A percentile compares a stretch with the other conserved stretches of the same genome.
Evolutionary conservation across 176 grass and related monocot species (phyloP).

Genomic region (Oryza officinalis): DNA sequence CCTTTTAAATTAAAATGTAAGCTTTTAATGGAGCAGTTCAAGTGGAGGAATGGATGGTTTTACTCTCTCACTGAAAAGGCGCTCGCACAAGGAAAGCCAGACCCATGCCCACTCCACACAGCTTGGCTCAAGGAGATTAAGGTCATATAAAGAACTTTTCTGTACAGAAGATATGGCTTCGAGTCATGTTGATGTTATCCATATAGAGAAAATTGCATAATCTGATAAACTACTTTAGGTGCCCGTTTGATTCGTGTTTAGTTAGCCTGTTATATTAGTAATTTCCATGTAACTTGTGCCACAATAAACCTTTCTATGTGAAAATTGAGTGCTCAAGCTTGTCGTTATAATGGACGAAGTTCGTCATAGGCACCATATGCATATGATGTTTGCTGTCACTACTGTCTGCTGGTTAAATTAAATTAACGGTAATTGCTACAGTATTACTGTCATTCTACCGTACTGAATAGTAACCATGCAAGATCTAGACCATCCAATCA

Average conservation of each 20-base stretch:
- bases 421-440: neutral
- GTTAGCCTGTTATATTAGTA: neutral
- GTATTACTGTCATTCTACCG: neutral
- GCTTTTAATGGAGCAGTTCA: slow-evolving; percentile 61
- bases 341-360: neutral
- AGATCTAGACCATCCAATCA: neutral
- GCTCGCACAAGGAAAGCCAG: slow-evolving; percentile 57
- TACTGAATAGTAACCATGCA: neutral
- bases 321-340: neutral
- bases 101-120: slow-evolving; percentile 89
- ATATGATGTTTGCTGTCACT: neutral
- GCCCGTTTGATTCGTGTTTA: neutral
- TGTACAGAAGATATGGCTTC: slow-evolving; percentile 4
- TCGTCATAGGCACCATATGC: neutral
- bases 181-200: neutral
- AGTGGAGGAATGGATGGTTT: slow-evolving; percentile 98
- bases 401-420: neutral
- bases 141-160: slow-evolving; percentile 53
- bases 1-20: neutral
- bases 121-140: slow-evolving; percentile 98
- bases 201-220: slow-evolving; percentile 3
- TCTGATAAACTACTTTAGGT: neutral
- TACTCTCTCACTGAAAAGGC: slow-evolving; percentile 81
- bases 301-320: neutral
- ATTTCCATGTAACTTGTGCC: neutral